Base-by-base conservation (phyloP, 148 eudicot species). In the Salicornia ramosissima region DNA sequence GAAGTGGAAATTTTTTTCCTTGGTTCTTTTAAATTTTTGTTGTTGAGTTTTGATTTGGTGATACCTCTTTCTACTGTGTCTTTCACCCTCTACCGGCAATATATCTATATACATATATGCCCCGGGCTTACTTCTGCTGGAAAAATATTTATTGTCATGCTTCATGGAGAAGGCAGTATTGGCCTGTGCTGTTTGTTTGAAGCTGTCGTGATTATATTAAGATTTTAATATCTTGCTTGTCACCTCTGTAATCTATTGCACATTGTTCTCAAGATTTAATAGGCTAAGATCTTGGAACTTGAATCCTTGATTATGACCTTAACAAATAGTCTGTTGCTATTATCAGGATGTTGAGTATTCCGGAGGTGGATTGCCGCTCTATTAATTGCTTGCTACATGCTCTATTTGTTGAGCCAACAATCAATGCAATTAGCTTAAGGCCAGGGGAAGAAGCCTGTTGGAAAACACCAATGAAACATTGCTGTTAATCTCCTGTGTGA, bases 321-420 rank as follows among this genome's bases (percentile, higher is more conserved):
- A 30, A 65, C 66, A 36, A 25, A 22, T 64, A 14, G 54, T 2
- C 55, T 18, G 8, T 65, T 71, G 15, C 6, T 50, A 10, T 34
- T 70, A 57, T 67, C 86, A 91, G 94, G 98, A 88, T 74, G 90
- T 90, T 28, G 98, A 92, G 81, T 90, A 79, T 80, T 86, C 98
- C 21, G 90, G 90, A 53, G 96, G 98, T n/a, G 94, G 90, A 61
- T 34, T 80, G 31, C 86, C 86, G 30, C 70, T 86, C 30, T 54
- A 65, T 50, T 87, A 76, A 75, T 69, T 51, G 56, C 18, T 15
- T 11, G n/a, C 47, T 3, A 22, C 10, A 62, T 39, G 18, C 43
- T 31, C 47, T 46, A 59, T 47, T 53, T 33, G 31, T 59, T 34
- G 45, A 33, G 52, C 29, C 29, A 21, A 30, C 75, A 59, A 30